phyloP scores from a whole-genome alignment of 305 asterid species.

The Caryopteris hybrid region DNA sequence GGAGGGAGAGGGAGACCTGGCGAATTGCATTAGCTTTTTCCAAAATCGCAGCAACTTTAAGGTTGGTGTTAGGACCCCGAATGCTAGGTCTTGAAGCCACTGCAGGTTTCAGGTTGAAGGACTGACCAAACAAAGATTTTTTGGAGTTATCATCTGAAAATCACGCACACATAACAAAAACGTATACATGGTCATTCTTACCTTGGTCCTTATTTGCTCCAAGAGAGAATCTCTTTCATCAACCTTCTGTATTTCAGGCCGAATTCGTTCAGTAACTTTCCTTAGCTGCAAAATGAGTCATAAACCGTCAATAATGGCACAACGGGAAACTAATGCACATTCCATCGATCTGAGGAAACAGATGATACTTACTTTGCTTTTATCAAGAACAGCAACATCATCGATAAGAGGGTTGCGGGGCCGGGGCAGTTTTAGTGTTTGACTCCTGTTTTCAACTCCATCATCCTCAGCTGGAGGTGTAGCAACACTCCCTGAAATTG shows the following conservation, averaged over 20 bases:
- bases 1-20: slow-evolving; percentile 74
- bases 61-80: slow-evolving; percentile 74
- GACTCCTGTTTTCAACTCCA: slow-evolving; percentile 36
- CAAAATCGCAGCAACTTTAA: slow-evolving; percentile 81
- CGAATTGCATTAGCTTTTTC: slow-evolving; percentile 94
- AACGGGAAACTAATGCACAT: neutral
- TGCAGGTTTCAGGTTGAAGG: slow-evolving; percentile 92
- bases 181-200: slow-evolving; percentile 20
- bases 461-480: slow-evolving; percentile 46
- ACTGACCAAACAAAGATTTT: slow-evolving; percentile 40
- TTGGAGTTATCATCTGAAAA: slow-evolving; percentile 30
- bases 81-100: slow-evolving; percentile 61
- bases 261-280: slow-evolving; percentile 62
- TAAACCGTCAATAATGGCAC: slow-evolving; percentile 5
- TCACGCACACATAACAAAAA: neutral
- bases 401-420: slow-evolving; percentile 72
- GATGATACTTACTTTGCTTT: slow-evolving; percentile 66
- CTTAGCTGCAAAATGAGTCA: slow-evolving; percentile 57
- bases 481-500: slow-evolving; percentile 34
- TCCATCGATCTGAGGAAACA: slow-evolving; percentile 10
- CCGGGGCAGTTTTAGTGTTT: slow-evolving; percentile 46
- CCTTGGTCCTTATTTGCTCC: slow-evolving; percentile 92
- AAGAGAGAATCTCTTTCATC: slow-evolving; percentile 74
- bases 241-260: slow-evolving; percentile 47
- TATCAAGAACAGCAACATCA: slow-evolving; percentile 68